Percentiles rank a stretch among this genome's conserved stretches.
Evolutionary conservation across 306 rosid species (phyloP).

Genomic region (Cicer arietinum): DNA sequence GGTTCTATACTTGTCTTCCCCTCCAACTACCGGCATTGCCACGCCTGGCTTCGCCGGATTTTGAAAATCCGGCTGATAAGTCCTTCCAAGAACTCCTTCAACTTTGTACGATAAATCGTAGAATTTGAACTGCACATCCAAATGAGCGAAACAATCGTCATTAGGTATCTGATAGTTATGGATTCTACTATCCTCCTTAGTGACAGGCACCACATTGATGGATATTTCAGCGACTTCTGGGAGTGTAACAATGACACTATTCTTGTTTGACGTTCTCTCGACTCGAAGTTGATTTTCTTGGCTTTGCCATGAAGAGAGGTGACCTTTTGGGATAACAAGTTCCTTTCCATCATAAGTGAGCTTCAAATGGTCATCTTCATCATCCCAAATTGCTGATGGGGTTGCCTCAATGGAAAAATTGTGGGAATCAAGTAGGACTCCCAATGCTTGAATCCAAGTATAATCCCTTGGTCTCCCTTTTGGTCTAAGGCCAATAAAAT

Average conservation of each 20-base stretch:
- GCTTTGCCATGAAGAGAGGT: constrained; percentile 60
- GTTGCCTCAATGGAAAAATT: constrained; percentile 70
- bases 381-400: constrained; percentile 61
- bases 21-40: constrained; percentile 86
- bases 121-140: constrained; percentile 88
- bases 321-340: constrained; percentile 58
- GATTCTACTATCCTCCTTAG: constrained; percentile 76
- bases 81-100: constrained; percentile 88
- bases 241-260: constrained; percentile 55
- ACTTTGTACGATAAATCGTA: constrained; percentile 61
- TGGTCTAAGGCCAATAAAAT: constrained; percentile 77
- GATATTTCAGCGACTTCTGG: constrained; percentile 69
- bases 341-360: constrained; percentile 57
- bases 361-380: constrained; percentile 58
- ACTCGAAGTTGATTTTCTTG: constrained; percentile 49
- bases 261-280: constrained; percentile 68
- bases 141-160: constrained; percentile 74
- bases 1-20: constrained; percentile 78
- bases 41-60: constrained; percentile 78
- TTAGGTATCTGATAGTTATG: constrained; percentile 75
- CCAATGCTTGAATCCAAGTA: constrained; percentile 89
- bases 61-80: constrained; percentile 79
- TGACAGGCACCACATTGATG: constrained; percentile 74
- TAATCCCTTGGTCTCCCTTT: constrained; percentile 63
- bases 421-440: constrained; percentile 61